phyloP scores from a whole-genome alignment of 1,284 basidiomycete species.

The Trametes sp. region DNA sequence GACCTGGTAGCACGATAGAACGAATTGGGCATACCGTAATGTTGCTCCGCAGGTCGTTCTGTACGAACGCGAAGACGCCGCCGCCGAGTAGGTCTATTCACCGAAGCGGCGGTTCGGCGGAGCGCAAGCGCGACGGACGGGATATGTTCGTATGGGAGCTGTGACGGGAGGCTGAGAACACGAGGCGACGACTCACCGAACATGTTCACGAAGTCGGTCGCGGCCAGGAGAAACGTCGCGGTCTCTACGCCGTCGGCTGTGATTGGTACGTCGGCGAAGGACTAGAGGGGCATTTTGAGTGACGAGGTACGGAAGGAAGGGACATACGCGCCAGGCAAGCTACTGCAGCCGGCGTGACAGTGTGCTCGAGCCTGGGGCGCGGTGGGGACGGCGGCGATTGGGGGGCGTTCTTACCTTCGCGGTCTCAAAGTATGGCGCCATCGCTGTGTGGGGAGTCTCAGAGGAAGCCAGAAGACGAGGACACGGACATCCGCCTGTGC shows the following conservation, averaged over 20 bases:
- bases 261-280: conserved; percentile 86
- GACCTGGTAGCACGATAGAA: background rate
- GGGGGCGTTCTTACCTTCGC: conserved; percentile 61
- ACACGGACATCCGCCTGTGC: background rate
- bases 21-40: conserved; percentile 65
- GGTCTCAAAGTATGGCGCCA: conserved; percentile 83
- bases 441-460: conserved; percentile 31
- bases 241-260: conserved; percentile 86
- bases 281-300: conserved; percentile 54
- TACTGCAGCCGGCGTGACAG: conserved; percentile 27
- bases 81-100: conserved; percentile 86
- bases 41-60: conserved; percentile 90
- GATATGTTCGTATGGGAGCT: conserved; percentile 1
- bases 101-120: conserved; percentile 7
- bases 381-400: conserved; percentile 24
- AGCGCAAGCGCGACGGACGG: background rate
- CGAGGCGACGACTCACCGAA: conserved; percentile 71
- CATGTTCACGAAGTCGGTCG: conserved; percentile 89
- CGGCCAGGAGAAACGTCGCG: conserved; percentile 83
- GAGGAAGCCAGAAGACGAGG: conserved; percentile 8
- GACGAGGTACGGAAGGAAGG: conserved; percentile 8
- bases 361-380: conserved; percentile 6
- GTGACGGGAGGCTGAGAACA: conserved; percentile 8
- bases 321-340: conserved; percentile 23
- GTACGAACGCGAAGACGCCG: conserved; percentile 89